Base-by-base conservation (phyloP, 106 monocot genomes). In the Allium cepa region DNA sequence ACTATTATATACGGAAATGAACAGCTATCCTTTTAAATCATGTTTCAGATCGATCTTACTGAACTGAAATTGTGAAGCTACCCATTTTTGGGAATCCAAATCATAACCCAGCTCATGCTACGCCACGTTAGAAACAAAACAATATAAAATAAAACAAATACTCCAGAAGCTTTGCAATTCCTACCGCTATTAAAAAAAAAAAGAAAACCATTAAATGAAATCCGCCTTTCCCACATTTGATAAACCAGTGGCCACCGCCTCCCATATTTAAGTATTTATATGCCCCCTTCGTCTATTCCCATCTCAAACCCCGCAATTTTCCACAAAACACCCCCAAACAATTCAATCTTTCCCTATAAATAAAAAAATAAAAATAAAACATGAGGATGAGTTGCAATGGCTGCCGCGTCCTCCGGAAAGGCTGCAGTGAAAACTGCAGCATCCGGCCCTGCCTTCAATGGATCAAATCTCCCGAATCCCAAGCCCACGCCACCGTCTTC, bases 331-430 rank as follows among this genome's bases (percentile, higher is more conserved):
- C 50, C 49, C 12, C 64, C 9, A 15, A 36, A 8, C 27, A 26
- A 11, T 49, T 45, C 14, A 11, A 28, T 56, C 17, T 53, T 51
- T 11, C 68, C 52, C 9, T 15, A 10, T 36, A 53, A 52, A 26
- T 68, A 11, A 3, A 65, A 49, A 50, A 16, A 49, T 68, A 11
- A 3, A 65, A 49, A 50, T 8, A 49, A 36, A 46, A 4, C 13
- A 83, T 83, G 83, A 72, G 79, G 67, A 83, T 83, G 75, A 83
- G 83, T 49, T 83, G 83, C 76, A 83, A 83, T 50, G 83, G 83
- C 1, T 83, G 83, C 70, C 56, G 83, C 27, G 83, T 83, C 28
- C 83, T 83, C 49, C 83, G 83, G 10, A 83, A 83, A 62, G 83
- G 79, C 7, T 83, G 83, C 76, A 71, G 75, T 69, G 79, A 83